These are phyloP conservation scores for Filosporella fistucella DNA, from an alignment of 495 filamentous ascomycete genomes.

Conservation along the genomic window DNA sequence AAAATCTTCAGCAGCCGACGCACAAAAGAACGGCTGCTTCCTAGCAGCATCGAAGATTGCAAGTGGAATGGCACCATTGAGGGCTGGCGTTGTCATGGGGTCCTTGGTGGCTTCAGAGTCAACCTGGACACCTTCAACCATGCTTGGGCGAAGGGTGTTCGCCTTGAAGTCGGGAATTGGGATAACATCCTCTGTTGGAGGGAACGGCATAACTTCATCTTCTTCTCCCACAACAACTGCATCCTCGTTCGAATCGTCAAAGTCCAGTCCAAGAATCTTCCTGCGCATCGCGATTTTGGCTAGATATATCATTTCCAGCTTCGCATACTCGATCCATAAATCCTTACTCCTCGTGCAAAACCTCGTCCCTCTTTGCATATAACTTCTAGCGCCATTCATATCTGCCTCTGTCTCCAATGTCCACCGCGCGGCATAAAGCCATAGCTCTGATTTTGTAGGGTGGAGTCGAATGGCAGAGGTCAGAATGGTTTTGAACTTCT, in stretches of 20 bases:
- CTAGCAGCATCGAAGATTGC: conserved; percentile 87
- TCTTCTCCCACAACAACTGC: conserved; percentile 36
- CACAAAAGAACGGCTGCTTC: conserved; percentile 65
- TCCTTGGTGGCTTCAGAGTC: conserved; percentile 53
- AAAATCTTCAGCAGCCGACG: conserved; percentile 64
- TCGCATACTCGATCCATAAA: conserved; percentile 86
- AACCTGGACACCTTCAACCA: conserved; percentile 42
- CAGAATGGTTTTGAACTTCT: conserved; percentile 73
- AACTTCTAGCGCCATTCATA: conserved; percentile 79
- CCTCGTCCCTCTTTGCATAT: conserved; percentile 82
- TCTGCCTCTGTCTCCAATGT: conserved; percentile 73
- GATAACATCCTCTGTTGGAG: conserved; percentile 49
- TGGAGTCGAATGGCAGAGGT: conserved; percentile 77
- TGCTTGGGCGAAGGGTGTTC: conserved; percentile 29
- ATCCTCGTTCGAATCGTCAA: conserved; percentile 36
- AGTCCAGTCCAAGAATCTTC: conserved; percentile 65
- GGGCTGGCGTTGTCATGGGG: conserved; percentile 71
- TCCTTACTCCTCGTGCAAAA: conserved; percentile 70
- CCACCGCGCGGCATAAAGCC: conserved; percentile 79
- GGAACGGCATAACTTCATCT: conserved; percentile 30
- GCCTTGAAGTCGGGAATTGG: conserved; percentile 57
- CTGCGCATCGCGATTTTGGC: conserved; percentile 69
- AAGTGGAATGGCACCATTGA: conserved; percentile 85
- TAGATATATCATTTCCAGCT: conserved; percentile 89
- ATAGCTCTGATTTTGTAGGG: conserved; percentile 77